Conservation (phyloP, 1,139 yeast species). For the Candida pseudoviswanathii region DNA sequence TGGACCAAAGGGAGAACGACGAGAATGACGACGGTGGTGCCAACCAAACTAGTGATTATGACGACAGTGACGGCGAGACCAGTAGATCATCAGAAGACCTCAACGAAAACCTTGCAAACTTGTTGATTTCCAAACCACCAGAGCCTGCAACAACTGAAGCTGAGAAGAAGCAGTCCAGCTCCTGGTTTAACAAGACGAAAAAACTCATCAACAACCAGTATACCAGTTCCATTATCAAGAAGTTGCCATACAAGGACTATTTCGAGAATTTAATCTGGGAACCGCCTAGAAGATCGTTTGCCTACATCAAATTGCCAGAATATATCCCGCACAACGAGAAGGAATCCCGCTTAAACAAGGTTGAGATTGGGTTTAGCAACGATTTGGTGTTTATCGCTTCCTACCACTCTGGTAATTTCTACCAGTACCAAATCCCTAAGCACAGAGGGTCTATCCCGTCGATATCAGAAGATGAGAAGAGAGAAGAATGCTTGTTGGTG, state of each 20-base stretch:
- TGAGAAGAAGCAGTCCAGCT: constrained; percentile 14
- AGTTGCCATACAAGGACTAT: constrained; percentile 45
- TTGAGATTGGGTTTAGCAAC: constrained; percentile 43
- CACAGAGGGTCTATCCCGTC: constrained; percentile 8
- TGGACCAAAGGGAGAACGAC: constrained; percentile 10
- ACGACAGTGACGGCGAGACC: constrained; percentile 17
- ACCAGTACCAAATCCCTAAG: constrained; percentile 41
- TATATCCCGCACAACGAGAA: constrained; percentile 21
- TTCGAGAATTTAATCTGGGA: constrained; percentile 47
- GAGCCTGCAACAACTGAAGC: constrained; percentile 1
- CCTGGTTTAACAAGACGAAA: constrained; percentile 21
- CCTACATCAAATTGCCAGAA: constrained; percentile 43
- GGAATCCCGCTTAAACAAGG: constrained; percentile 18
- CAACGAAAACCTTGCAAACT: constrained; percentile 47
- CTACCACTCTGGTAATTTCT: constrained; percentile 41
- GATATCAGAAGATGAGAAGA: constrained; percentile 23
- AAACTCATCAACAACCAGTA: constrained; percentile 37
- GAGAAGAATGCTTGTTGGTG: constrained; percentile 35
- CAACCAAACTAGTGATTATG: constrained; percentile 12
- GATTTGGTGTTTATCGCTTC: constrained; percentile 41
- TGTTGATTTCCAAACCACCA: constrained; percentile 34
- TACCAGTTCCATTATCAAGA: constrained; percentile 41
- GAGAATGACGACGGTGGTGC: constrained; percentile 14
- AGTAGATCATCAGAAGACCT: constrained; percentile 32
- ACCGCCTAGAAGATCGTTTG: constrained; percentile 49